Conservation (phyloP, 192 early-diverging fungal genomes). For the Podila clonocystis region DNA sequence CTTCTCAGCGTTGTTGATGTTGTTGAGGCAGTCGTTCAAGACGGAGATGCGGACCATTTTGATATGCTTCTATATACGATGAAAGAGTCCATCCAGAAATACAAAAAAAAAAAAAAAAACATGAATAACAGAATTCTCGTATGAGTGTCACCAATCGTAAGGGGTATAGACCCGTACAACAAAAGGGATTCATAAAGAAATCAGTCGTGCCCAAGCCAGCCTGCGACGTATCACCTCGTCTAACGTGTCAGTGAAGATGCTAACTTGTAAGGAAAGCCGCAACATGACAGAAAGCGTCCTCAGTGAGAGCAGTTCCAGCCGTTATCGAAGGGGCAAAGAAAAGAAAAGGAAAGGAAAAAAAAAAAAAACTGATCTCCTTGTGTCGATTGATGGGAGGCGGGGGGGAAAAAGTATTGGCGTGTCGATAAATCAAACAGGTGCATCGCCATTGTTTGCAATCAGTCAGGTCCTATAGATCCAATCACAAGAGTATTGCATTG, state of each 20-base stretch:
- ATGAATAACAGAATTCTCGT: conserved; percentile 49
- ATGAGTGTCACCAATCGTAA: conserved; percentile 51
- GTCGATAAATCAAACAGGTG: background rate
- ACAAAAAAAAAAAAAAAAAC: conserved; percentile 15
- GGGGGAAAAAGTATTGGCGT: background rate
- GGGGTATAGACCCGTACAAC: background rate
- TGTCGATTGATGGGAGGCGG: background rate
- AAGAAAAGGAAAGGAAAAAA: background rate
- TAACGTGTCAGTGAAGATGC: background rate
- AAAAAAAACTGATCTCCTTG: background rate
- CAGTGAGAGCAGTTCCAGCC: conserved; percentile 3
- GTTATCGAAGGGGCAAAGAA: background rate
- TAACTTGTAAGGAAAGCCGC: background rate
- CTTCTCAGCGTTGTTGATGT: conserved; percentile 99
- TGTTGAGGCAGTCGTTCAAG: conserved; percentile 96
- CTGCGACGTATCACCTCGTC: conserved; percentile 44
- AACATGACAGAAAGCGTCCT: conserved; percentile 4
- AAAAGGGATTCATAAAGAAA: conserved; percentile 52
- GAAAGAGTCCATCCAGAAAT: conserved; percentile 3
- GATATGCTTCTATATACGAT: conserved; percentile 31
- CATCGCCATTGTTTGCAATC: too few relatives aligned
- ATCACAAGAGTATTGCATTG: too few relatives aligned
- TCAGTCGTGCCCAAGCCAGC: conserved; percentile 34
- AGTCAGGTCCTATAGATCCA: too few relatives aligned
- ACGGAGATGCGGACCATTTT: conserved; percentile 99